Conservation (phyloP, 371 early-diverging fungal species). For the Blakeslea trispora region DNA sequence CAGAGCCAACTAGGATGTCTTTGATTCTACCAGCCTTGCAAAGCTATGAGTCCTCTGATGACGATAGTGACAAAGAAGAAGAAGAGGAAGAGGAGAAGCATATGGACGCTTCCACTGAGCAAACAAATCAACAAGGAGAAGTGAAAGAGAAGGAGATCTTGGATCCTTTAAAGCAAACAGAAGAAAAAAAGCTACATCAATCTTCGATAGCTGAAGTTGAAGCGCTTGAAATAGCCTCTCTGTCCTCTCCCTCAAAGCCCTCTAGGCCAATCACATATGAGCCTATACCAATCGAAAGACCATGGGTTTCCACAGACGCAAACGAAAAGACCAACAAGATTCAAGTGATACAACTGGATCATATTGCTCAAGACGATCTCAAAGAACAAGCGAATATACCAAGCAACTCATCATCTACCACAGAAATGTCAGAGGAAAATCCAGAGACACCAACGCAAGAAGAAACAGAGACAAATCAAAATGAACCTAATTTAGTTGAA, state of each 20-base stretch:
- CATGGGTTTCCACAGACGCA: not conserved
- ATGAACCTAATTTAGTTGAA: conserved; percentile 24
- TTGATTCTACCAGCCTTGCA: conserved; percentile 30
- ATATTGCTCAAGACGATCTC: too few relatives aligned
- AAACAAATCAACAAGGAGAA: conserved; percentile 1
- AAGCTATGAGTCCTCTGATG: conserved; percentile 19
- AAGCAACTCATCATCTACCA: too few relatives aligned
- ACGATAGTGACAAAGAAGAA: conserved; percentile 17
- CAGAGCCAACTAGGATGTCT: conserved; percentile 18
- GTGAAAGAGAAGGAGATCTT: not conserved
- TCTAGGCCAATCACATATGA: not conserved
- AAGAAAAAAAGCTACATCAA: not conserved
- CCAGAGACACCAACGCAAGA: too few relatives aligned
- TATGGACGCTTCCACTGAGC: not conserved
- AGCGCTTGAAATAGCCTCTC: conserved; percentile 15
- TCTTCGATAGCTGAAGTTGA: conserved; percentile 18
- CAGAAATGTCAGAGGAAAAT: too few relatives aligned
- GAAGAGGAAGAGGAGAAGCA: conserved; percentile 5
- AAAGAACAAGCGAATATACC: too few relatives aligned
- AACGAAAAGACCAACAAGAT: not conserved
- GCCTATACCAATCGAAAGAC: not conserved
- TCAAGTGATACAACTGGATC: not conserved
- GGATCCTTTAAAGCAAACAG: not conserved
- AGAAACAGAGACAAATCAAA: not conserved
- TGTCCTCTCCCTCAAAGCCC: not conserved